These are phyloP conservation scores for Entomophthora muscae DNA, from an alignment of 371 early-diverging fungal species.

Conservation along the genomic window DNA sequence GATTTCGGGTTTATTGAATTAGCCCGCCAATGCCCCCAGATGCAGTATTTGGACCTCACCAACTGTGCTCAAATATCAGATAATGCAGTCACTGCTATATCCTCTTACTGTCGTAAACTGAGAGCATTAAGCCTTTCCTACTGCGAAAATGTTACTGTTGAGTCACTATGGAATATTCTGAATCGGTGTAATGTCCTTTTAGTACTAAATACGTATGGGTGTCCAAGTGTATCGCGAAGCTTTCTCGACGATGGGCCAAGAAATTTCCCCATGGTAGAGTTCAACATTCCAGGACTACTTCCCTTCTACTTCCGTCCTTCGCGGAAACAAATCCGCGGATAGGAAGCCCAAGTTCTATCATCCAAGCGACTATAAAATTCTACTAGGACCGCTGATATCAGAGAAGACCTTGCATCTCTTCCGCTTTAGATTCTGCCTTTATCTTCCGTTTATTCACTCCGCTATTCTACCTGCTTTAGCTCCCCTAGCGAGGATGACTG, in stretches of 20 bases:
- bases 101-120: conserved; percentile 11
- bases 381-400: too few relatives aligned
- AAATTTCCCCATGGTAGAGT: not conserved
- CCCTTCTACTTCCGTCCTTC: conserved; percentile 1
- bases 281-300: not conserved
- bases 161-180: conserved; percentile 5
- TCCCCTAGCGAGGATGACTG: too few relatives aligned
- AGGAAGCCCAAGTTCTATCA: too few relatives aligned
- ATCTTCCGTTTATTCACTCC: too few relatives aligned
- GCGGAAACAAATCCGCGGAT: not conserved
- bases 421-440: too few relatives aligned
- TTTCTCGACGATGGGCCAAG: not conserved
- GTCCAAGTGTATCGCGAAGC: not conserved
- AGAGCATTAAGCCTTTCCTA: conserved; percentile 12
- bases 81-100: conserved; percentile 17
- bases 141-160: conserved; percentile 12
- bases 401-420: too few relatives aligned
- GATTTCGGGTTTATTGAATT: conserved; percentile 15
- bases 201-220: not conserved
- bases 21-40: conserved; percentile 18
- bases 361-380: too few relatives aligned
- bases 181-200: not conserved
- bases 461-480: too few relatives aligned
- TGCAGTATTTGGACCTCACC: conserved; percentile 25
- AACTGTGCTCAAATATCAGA: conserved; percentile 29